A percentile compares a stretch with the other conserved stretches of the same genome.
These are phyloP conservation scores for Verticillium nubilum DNA, from an alignment of 2,329 filamentous ascomycete genomes.

Conservation along the genomic window DNA sequence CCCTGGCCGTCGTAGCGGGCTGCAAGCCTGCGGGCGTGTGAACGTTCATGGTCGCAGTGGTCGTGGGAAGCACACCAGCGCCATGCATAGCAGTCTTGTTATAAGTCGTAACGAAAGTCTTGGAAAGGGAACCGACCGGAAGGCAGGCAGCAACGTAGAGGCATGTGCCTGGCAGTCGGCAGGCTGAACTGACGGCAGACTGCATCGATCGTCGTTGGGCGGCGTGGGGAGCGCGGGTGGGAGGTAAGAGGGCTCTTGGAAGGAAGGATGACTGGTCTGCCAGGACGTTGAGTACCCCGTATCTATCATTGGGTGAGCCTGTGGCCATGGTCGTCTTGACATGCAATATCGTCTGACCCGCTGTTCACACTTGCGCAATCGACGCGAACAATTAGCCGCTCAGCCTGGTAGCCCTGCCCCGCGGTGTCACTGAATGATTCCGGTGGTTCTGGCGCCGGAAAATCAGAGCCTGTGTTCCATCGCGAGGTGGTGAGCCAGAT, in stretches of 20 bases:
- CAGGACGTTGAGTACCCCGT: background rate
- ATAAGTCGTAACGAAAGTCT: background rate
- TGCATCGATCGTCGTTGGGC: background rate
- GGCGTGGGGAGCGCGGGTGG: background rate
- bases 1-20: background rate
- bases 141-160: background rate
- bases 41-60: background rate
- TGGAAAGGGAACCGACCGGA: background rate
- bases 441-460: background rate
- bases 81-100: background rate
- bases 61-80: background rate
- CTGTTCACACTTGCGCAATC: background rate
- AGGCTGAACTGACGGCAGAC: background rate
- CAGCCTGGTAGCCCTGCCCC: background rate
- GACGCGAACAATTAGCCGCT: background rate
- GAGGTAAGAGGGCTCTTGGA: background rate
- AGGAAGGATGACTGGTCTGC: background rate
- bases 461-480: background rate
- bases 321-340: background rate
- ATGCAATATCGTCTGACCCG: background rate
- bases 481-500: background rate
- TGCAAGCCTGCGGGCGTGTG: background rate
- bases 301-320: background rate
- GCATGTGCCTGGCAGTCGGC: background rate
- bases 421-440: background rate